Evolutionary conservation across 306 rosid species (phyloP).

Genomic region (Chamaecrista fasciculata): DNA sequence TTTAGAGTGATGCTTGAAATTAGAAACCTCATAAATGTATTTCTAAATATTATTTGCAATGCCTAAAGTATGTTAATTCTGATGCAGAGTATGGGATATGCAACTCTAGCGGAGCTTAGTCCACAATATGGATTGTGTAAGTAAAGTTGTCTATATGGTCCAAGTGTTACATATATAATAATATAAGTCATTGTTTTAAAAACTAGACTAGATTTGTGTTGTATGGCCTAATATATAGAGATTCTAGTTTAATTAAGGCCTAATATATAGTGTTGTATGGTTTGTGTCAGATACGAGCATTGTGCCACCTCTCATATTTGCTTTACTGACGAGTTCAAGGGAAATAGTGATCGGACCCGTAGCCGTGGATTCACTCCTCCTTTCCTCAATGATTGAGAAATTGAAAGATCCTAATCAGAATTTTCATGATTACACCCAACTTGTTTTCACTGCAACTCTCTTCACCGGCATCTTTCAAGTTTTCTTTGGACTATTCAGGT

Average conservation of each 20-base stretch:
- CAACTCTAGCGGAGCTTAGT: conserved; percentile 38
- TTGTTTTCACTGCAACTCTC: conserved; percentile 67
- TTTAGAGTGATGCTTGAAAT: too few relatives aligned
- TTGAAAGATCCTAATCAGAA: conserved; percentile 54
- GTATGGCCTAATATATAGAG: too few relatives aligned
- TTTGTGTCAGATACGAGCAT: conserved; percentile 94
- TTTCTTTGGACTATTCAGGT: conserved; percentile 74
- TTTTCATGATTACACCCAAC: conserved; percentile 59
- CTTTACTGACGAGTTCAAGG: conserved; percentile 83
- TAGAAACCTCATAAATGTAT: too few relatives aligned
- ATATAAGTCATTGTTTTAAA: too few relatives aligned
- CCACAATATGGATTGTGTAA: conserved; percentile 46
- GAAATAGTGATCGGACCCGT: conserved; percentile 90
- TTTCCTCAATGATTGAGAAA: conserved; percentile 71
- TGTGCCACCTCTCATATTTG: conserved; percentile 85
- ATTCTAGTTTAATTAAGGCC: too few relatives aligned
- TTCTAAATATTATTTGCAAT: too few relatives aligned
- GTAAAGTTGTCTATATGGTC: conserved; percentile 21
- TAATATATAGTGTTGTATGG: too few relatives aligned
- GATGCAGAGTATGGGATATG: conserved; percentile 44
- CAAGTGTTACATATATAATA: neutral
- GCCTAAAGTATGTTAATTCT: too few relatives aligned
- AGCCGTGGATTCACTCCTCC: conserved; percentile 72
- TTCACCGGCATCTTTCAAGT: conserved; percentile 82
- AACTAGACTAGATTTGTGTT: too few relatives aligned